Evolutionary conservation across 2,329 filamentous ascomycete species (phyloP).

Genomic region (Coniochaeta sp.): DNA sequence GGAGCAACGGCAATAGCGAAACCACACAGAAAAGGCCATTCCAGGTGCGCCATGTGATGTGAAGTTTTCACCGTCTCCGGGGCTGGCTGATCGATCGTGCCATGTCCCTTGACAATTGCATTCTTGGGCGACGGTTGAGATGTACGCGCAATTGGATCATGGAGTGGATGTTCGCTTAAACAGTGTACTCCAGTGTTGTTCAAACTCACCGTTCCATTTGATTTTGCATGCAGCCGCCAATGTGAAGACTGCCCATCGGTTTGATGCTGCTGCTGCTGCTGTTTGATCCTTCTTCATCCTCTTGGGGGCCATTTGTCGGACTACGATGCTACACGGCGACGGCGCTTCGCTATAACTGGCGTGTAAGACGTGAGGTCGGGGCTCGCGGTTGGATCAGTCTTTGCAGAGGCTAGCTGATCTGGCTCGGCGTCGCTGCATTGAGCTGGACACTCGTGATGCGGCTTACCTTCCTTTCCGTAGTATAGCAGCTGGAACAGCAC

Average conservation of each 20-base stretch:
- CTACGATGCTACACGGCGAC: background rate
- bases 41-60: background rate
- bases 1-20: background rate
- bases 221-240: background rate
- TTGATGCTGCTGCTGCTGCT: too few species aligned
- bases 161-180: too few species aligned
- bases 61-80: background rate
- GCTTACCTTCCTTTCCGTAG: too few species aligned
- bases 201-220: background rate
- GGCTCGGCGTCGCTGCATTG: background rate
- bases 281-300: background rate
- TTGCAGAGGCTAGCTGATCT: background rate
- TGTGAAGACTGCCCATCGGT: background rate
- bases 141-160: background rate
- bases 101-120: too few species aligned
- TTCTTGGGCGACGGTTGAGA: too few species aligned
- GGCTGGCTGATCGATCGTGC: background rate
- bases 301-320: background rate
- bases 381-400: background rate
- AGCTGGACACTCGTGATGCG: too few species aligned
- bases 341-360: background rate
- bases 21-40: background rate
- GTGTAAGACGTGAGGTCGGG: background rate
- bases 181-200: background rate
- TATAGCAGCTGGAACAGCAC: background rate